Conservation (phyloP, 192 early-diverging fungal species). For the Umbelopsis isabellina region DNA sequence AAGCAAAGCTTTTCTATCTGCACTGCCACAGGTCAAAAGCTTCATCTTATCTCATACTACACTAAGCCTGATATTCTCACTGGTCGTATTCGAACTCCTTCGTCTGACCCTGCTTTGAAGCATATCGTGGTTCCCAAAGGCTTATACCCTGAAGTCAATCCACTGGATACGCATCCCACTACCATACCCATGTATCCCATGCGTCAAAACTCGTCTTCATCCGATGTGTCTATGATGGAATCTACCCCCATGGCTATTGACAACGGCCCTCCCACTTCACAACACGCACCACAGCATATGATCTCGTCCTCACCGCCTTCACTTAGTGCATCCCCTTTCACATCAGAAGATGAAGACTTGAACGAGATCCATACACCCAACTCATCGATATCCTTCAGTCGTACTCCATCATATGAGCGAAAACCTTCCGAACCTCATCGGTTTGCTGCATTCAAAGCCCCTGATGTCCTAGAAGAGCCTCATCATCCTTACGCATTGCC, state of each 20-base stretch:
- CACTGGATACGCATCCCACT: constrained; percentile 39
- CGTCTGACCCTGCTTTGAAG: constrained; percentile 64
- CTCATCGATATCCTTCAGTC: constrained; percentile 21
- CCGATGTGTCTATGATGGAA: not conserved
- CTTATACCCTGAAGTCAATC: constrained; percentile 80
- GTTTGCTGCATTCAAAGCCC: constrained; percentile 8
- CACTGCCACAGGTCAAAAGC: constrained; percentile 75
- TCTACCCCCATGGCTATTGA: not conserved
- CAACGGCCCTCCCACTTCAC: not conserved
- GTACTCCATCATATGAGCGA: constrained; percentile 14
- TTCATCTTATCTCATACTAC: constrained; percentile 92
- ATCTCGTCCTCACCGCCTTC: constrained; percentile 33
- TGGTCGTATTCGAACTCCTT: constrained; percentile 70
- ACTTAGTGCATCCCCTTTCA: constrained; percentile 40
- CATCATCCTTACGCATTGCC: constrained; percentile 23
- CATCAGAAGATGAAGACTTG: constrained; percentile 41
- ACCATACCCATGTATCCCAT: constrained; percentile 32
- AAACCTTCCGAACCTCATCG: constrained; percentile 11
- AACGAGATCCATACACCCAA: constrained; percentile 24
- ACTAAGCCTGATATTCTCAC: constrained; percentile 76
- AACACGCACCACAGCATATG: not conserved
- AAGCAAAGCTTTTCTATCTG: constrained; percentile 90
- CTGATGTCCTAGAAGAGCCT: constrained; percentile 18
- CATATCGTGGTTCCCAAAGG: constrained; percentile 74
- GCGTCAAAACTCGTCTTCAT: constrained; percentile 23